Evolutionary conservation across 148 eudicot genomes (phyloP), one percentile per base, ranked within the genome.

Genomic region (Cornus controversa): DNA sequence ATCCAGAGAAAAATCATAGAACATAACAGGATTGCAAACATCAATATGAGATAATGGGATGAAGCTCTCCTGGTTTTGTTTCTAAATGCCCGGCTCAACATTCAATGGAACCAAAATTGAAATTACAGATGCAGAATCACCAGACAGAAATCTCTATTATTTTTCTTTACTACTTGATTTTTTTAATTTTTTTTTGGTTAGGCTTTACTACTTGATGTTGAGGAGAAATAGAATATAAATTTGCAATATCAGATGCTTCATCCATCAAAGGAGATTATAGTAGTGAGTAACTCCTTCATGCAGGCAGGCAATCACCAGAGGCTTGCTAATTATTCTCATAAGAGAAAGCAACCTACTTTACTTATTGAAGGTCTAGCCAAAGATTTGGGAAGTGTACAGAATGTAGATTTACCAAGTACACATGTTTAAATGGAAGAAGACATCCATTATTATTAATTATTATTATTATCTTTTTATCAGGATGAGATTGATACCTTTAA

Each of bases 401-500:
- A 11, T 60, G 24, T 4, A 28, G 20, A 27, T 8, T 16, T 42
- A 65, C 20, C 70, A 66, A 40, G 71, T 47, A 57, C 65, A 72
- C 16, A 18, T 22, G 75, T 63, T 53, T 57, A 57, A 8, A 1
- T 0, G 15, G 18, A 22, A 66, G 16, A 66, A 47, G 11, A 47
- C 29, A 23, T 67, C 73, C 23, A 60, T 60, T n/a, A 60, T 20
- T 16, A 16, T 57, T 57, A 57, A 6, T 15, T 57, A 1, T 57
- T 57, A 10, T 36, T 40, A 1, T 6, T 40, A 3, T 40, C 34
- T 31, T 31, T 50, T 14, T 75, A 69, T 54, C 70, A 47, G 60
- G 60, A 31, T 25, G 74, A 53, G 26, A 76, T 22, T 7, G 25
- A 40, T 87, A 94, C 97, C 98, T 92, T 88, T 92, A 79, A 94